Evolutionary conservation across 2,329 filamentous ascomycete species (phyloP), one percentile per base, ranked within the genome.

Genomic region (Claviceps purpurea): DNA sequence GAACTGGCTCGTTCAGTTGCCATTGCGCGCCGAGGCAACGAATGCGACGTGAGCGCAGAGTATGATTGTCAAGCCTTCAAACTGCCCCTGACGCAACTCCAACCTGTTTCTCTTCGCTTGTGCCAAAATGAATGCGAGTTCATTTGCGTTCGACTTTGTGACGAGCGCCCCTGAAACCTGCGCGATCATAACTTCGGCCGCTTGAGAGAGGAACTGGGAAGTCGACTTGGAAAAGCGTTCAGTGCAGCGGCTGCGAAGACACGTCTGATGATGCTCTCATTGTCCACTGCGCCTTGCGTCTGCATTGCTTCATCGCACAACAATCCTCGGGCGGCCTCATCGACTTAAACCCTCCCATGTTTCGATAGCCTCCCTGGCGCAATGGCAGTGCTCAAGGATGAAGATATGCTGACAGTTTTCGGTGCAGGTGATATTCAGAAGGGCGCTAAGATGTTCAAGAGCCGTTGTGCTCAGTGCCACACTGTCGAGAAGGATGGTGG

Each of bases 361-460:
- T 6, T n/a, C n/a, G 24, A 22, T n/a, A n/a, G 14, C 30, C 11
- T n/a, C 22, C 20, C 34, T 37, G 24, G 26, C 8, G 22, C 14
- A 14, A 18, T n/a, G 18, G 16, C 8, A 14, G 2, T 34, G 18
- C 38, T 30, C 8, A 11, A 14, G 5, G 24, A 51, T 20, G 22
- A 49, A 24, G 20, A 22, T 20, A 26, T 47, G 30, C 50, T 52
- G 13, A 52, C 39, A 18, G 5, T 6, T 50, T 6, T 14, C 5
- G 14, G 7, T n/a, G 38, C 50, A 95, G 90, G 89, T 79, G 89
- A 96, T 74, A 67, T 78, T 68, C 89, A 90, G 79, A 96, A 96
- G 86, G 91, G 91, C 81, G 91, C 89, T 74, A 87, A 85, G 79
- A 88, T 97, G 70, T 97, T 97, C 89, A 95, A 96, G 84, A 97